Evolutionary conservation across 1,139 yeast genomes (phyloP), one percentile per base, ranked within the genome.

Genomic region (Yamadazyma epiphylla): DNA sequence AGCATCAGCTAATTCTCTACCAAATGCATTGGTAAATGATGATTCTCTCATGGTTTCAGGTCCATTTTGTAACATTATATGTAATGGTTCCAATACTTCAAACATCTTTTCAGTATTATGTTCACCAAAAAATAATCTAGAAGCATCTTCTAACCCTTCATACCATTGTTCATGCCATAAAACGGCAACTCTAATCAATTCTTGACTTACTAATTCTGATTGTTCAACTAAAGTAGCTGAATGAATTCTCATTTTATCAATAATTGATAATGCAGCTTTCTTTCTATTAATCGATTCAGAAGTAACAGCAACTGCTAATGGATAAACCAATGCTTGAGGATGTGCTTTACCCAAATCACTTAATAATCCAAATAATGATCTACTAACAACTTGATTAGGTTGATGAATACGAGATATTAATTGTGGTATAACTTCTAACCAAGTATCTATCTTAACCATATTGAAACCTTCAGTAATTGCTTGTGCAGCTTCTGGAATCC

Each of bases 161-260:
- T 89, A 89, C 98, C 99, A 94, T 53, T 84, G 84, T 51, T 94
- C 99, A 48, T 88, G 95, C 97, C 98, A 89, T 40, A 91, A 63
- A 2, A 91, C 96, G 1, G 97, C 96, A 11, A 88, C 95, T 43
- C 98, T 67, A 41, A 94, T 89, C 38, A 94, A 73, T 49, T 94
- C 98, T 43, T 80, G 80, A 61, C 95, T 84, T n/a, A 91, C 96
- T 37, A 89, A 58, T 45, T 88, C 96, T 0, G 97, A 89, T 52
- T 94, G 97, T 41, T 84, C 89, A 15, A 94, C 96, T 40, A 94
- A 64, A 1, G 64, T 61, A 0, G 96, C 75, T 28, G 95, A 85
- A 46, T 94, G 96, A 3, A 83, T 71, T 43, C 95, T 68, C 94
- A 94, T 86, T 50, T 87, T 87, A 41, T 88, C 96, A 45, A 94